Base-by-base conservation (phyloP, 2,329 filamentous ascomycete species). In the Aspergillus ochraceoroseus region DNA sequence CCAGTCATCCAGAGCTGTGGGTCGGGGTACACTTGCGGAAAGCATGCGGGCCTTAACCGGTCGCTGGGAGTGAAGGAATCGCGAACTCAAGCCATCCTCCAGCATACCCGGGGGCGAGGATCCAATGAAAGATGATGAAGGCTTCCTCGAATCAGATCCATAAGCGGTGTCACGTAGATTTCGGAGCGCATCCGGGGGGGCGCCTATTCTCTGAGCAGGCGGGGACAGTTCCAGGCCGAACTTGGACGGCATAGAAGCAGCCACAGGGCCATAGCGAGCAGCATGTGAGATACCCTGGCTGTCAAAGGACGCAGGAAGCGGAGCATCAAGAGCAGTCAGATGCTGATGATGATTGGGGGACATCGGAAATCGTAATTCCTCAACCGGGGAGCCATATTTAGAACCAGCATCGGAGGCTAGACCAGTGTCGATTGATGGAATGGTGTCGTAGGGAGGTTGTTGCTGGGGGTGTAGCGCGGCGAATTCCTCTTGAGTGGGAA, bases 251-350 rank as follows among this genome's bases (percentile, higher is more conserved):
- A 96, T 85, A 0, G 90, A 96, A 0, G 89, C 87, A 5, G 90
- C 89, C 65, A 94, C 88, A 0, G 89, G 87, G 0, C 86, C 92
- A 61, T 89, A 88, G 44, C 87, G 80, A 12, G 90, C 89, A 47
- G 87, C 88, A 62, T 90, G 86, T 7, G 89, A 95, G 38, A 95
- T 86, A 34, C 89, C 90, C 58, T 95, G 92, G 55, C 88, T 94
- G 65, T 96, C 92, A 62, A 96, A 95, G 0, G 90, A 96, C 6
- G 89, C 87, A 1, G 92, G 92, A 6, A 96, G 76, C 11, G 87
- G 88, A 2, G 88, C 92, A 67, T 96, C 90, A 48, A 95, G 76
- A 9, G 94, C 86, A n/a, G 86, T 92, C n/a, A 95, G 82, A 38
- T 79, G 79, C 53, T 74, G 75, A 33, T 73, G 75, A 36, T 74